Conservation (phyloP, 768 basidiomycete genomes). For the Boletellus ananas region DNA sequence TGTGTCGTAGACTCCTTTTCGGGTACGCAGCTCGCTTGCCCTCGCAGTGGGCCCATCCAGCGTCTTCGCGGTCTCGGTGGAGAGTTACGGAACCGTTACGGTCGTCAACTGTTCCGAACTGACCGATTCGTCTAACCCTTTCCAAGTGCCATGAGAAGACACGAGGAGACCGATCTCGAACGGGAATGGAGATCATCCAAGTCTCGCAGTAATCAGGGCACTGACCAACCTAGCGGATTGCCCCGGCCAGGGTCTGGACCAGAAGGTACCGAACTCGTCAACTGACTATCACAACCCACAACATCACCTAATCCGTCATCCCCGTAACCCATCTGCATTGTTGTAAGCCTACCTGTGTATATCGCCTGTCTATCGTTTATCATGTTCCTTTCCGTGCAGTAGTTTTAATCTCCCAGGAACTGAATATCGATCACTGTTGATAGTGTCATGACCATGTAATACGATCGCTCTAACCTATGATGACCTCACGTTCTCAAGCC, state of each 20-base stretch:
- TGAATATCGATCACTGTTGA: no score
- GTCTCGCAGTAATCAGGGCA: background rate
- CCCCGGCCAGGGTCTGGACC: constrained; percentile 16
- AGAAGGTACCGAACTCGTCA: constrained; percentile 23
- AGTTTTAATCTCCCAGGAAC: no score
- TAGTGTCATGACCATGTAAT: no score
- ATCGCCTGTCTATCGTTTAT: no score
- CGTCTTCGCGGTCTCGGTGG: constrained; percentile 15
- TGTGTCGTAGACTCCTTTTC: no score
- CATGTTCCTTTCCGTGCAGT: no score
- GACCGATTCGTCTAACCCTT: constrained; percentile 5
- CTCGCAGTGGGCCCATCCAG: background rate
- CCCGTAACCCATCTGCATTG: background rate
- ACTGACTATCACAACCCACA: background rate
- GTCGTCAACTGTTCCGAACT: constrained; percentile 21
- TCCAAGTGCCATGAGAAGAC: background rate
- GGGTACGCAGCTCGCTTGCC: no score
- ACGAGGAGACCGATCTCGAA: background rate
- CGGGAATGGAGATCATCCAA: background rate
- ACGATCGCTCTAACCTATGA: no score
- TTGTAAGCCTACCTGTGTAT: no score
- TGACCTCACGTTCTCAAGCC: background rate
- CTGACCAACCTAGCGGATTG: background rate
- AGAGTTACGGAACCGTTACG: constrained; percentile 15
- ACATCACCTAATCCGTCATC: no score